These are phyloP conservation scores for Cryphonectria nitschkei DNA, from an alignment of 2,329 filamentous ascomycete species.

Conservation along the genomic window DNA sequence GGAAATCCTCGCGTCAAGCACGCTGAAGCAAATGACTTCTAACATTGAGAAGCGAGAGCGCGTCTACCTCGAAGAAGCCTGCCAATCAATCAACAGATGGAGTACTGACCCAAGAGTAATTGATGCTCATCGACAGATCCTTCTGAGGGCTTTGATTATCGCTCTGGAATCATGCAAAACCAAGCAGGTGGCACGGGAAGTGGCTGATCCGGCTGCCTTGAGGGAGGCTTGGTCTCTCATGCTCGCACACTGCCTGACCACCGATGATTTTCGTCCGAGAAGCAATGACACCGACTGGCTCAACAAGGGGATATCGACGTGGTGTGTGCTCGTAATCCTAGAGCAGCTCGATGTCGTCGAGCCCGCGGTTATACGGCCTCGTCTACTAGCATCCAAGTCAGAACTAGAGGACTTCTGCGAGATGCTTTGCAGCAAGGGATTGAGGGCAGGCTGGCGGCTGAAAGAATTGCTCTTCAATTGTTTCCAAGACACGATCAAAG, in stretches of 20 bases:
- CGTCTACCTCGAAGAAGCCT: slow-evolving; percentile 27
- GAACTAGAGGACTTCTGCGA: slow-evolving; percentile 31
- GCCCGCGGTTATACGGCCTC: slow-evolving; percentile 26
- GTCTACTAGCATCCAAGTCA: slow-evolving; percentile 8
- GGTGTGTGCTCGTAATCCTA: slow-evolving; percentile 18
- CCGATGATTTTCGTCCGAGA: not conserved
- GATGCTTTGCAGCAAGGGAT: slow-evolving; percentile 30
- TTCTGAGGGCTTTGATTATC: slow-evolving; percentile 21
- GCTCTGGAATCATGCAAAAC: slow-evolving; percentile 16
- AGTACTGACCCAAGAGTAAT: not conserved
- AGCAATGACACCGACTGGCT: not conserved
- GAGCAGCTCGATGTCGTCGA: slow-evolving; percentile 31
- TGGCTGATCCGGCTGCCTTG: slow-evolving; percentile 5
- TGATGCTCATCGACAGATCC: slow-evolving; percentile 15
- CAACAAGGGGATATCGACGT: slow-evolving; percentile 6
- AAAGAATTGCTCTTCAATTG: slow-evolving; percentile 48
- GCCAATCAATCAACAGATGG: slow-evolving; percentile 12
- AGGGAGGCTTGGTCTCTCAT: slow-evolving; percentile 11
- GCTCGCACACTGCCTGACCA: not conserved
- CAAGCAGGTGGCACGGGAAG: slow-evolving; percentile 12
- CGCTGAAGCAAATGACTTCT: slow-evolving; percentile 29
- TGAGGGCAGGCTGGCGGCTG: slow-evolving; percentile 48
- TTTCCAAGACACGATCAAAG: slow-evolving; percentile 39
- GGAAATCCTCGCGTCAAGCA: slow-evolving; percentile 21
- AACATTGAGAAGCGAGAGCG: slow-evolving; percentile 30